Percentiles rank a stretch among this genome's conserved stretches.
phyloP scores from a whole-genome alignment of 225 moss, liverwort and hornwort species.

The Pseudoscleropodium purum region DNA sequence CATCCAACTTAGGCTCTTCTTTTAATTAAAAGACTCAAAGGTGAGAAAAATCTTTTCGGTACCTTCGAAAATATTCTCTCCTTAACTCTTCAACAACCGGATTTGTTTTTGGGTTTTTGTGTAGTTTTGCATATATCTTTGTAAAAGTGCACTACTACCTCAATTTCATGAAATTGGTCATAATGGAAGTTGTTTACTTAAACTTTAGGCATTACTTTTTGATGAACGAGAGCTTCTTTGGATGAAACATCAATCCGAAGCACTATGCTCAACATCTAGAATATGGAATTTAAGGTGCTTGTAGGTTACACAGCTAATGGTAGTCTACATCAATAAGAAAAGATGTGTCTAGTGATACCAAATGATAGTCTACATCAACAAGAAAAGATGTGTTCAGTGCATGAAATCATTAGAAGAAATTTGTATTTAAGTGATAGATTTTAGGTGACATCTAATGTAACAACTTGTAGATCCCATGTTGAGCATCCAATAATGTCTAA shows the following conservation, averaged over 20 bases:
- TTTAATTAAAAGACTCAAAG: background rate
- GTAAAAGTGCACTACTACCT: too few relatives aligned
- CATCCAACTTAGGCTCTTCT: background rate
- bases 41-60: background rate
- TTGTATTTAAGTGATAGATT: background rate
- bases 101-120: background rate
- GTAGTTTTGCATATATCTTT: background rate
- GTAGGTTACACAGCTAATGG: too few relatives aligned
- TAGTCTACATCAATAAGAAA: background rate
- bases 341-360: too few relatives aligned
- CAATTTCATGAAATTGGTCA: background rate
- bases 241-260: background rate
- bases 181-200: background rate
- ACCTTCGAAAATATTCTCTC: background rate
- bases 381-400: background rate
- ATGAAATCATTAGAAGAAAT: background rate
- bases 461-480: too few relatives aligned
- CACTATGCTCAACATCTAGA: background rate
- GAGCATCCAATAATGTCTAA: background rate
- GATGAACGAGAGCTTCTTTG: background rate
- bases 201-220: background rate
- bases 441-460: too few relatives aligned
- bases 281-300: background rate
- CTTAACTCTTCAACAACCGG: background rate
- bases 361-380: background rate